Conservation (phyloP, 1,284 basidiomycete species). For the Boletus sp. region DNA sequence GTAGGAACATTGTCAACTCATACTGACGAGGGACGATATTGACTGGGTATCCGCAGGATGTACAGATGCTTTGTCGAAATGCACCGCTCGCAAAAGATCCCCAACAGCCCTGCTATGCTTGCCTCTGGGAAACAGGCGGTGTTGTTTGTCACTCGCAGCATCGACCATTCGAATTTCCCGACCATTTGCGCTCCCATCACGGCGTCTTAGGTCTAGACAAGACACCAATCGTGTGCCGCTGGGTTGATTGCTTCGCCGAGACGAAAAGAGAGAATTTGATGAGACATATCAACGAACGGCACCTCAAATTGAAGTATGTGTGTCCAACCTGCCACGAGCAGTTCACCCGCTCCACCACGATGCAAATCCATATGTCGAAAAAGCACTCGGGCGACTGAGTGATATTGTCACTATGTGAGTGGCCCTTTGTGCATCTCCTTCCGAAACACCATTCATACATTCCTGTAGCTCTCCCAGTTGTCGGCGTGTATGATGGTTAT, state of each 20-base stretch:
- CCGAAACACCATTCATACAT: background rate
- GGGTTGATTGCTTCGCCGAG: constrained; percentile 14
- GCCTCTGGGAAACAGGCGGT: constrained; percentile 11
- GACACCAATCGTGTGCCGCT: constrained; percentile 11
- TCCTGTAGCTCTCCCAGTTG: background rate
- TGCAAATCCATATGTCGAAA: constrained; percentile 14
- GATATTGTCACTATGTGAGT: constrained; percentile 11
- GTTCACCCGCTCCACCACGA: constrained; percentile 31
- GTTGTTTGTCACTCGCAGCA: constrained; percentile 8
- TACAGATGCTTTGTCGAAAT: background rate
- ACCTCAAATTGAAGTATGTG: constrained; percentile 19
- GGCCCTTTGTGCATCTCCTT: too few relatives aligned
- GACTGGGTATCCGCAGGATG: constrained; percentile 16
- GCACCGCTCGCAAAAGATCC: constrained; percentile 3
- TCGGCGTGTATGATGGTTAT: background rate
- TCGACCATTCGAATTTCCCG: constrained; percentile 15
- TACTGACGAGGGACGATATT: background rate
- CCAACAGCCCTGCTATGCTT: constrained; percentile 13
- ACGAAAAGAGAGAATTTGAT: constrained; percentile 32
- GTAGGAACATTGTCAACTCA: constrained; percentile 10
- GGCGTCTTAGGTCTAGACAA: constrained; percentile 20
- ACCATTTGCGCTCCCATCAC: constrained; percentile 23
- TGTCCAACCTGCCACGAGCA: constrained; percentile 22
- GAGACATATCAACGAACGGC: constrained; percentile 30
- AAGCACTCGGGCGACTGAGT: constrained; percentile 11